phyloP scores from a whole-genome alignment of 1,284 basidiomycete species.

The Boletus smithii region DNA sequence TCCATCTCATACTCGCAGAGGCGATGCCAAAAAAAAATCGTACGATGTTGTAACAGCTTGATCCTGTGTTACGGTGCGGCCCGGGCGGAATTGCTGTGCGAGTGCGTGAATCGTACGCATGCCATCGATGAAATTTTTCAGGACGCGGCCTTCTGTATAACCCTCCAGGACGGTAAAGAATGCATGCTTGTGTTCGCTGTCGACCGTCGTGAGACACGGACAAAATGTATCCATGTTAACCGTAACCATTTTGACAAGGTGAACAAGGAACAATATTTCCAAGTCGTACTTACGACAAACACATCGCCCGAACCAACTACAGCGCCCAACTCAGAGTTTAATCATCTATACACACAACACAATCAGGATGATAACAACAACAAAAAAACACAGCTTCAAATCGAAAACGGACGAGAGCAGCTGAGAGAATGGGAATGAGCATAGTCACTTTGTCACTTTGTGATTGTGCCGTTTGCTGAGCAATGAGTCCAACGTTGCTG shows the following conservation, averaged over 20 bases:
- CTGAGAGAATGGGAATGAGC: background rate
- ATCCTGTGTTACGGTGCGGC: background rate
- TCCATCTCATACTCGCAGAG: background rate
- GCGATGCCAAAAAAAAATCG: background rate
- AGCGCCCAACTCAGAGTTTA: background rate
- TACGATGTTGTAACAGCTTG: background rate
- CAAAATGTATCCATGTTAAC: background rate
- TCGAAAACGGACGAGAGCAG: background rate
- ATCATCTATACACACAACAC: background rate
- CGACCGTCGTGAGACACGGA: background rate
- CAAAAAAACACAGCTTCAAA: background rate
- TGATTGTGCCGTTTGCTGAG: background rate
- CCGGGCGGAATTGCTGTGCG: background rate
- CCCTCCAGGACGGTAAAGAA: background rate
- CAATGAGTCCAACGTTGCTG: background rate
- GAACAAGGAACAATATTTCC: no score
- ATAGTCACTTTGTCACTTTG: background rate
- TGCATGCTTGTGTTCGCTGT: background rate
- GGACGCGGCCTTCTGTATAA: background rate
- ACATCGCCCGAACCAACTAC: background rate
- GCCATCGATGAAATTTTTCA: background rate
- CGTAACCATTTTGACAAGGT: background rate
- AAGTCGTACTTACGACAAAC: no score
- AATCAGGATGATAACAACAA: background rate
- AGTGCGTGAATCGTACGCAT: background rate